Base-by-base conservation (phyloP, 1,284 basidiomycete species). In the Sanguinoderma infundibulare region DNA sequence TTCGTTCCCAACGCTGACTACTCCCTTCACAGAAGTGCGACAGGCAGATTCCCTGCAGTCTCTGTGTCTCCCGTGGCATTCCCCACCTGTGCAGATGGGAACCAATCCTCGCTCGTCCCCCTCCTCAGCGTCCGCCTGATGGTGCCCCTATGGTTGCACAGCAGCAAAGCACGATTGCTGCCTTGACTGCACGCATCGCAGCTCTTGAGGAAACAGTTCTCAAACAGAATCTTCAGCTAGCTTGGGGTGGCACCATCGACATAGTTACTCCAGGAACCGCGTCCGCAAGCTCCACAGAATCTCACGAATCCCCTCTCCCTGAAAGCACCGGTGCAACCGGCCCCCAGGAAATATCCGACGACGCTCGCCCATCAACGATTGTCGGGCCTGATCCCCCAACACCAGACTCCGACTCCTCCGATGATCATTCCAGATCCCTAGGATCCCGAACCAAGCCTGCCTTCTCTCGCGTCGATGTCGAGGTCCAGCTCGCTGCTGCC, bases 11-110 rank as follows among this genome's bases (percentile, higher is more conserved):
- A 46, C 49, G 35, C 61, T 53, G 44, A 57, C 46, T 46, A 17
- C 8, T 4, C 39, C 34, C 42, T 10, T 56, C n/a, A 22, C 63
- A 85, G 83, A 82, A 83, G 79, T 85, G 83, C 65, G 83, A 85
- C 70, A 77, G 83, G 53, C 78, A 79, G 61, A 78, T 80, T 60
- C 83, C 83, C 5, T 86, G 83, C 65, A 78, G 80, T 6, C 71
- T 83, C 3, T 86, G 84, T 65, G 75, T 78, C 28, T 76, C 78
- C n/a, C 74, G 83, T 56, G 82, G 80, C 10, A 79, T 84, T 12
- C 70, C 81, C 20, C 79, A 85, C 67, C 74, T 85, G 5, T 86
- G 84, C 71, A 79, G 80, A 52, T 85, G 83, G 83, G 83, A 83
- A 67, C 77, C 76, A 9, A 77, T 81, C 30, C 73, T 81, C 49